Conservation (phyloP, 768 basidiomycete genomes). For the Paxillus rubicundulus region DNA sequence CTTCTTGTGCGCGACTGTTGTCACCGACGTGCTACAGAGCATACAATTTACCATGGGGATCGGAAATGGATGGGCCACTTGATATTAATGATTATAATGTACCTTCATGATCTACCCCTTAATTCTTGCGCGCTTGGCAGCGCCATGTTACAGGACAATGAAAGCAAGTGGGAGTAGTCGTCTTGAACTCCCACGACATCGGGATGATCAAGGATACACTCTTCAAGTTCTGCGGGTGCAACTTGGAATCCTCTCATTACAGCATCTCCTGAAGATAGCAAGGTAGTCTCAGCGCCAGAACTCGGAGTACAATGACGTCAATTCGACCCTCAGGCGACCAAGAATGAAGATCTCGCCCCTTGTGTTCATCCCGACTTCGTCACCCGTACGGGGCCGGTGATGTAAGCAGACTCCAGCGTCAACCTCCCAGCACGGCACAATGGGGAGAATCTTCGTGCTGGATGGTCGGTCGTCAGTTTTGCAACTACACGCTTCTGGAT, state of each 20-base stretch:
- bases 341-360: slow-evolving; percentile 65
- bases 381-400: slow-evolving; percentile 73
- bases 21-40: slow-evolving; percentile 52
- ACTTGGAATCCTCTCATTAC: slow-evolving; percentile 60
- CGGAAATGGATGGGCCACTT: not conserved
- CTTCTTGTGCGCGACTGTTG: slow-evolving; percentile 56
- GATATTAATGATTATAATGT: not conserved
- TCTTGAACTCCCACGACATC: slow-evolving; percentile 68
- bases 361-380: slow-evolving; percentile 64
- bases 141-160: slow-evolving; percentile 48
- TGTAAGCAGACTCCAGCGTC: slow-evolving; percentile 25
- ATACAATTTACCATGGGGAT: not conserved
- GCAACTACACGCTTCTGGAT: slow-evolving; percentile 55
- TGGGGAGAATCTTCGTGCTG: slow-evolving; percentile 56
- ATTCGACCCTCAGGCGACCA: slow-evolving; percentile 67
- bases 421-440: not conserved
- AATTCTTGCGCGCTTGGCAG: slow-evolving; percentile 38
- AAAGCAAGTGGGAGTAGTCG: slow-evolving; percentile 75
- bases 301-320: not conserved
- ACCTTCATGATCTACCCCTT: slow-evolving; percentile 56
- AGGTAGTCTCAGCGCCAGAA: not conserved
- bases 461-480: slow-evolving; percentile 8
- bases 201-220: slow-evolving; percentile 57
- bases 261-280: slow-evolving; percentile 54
- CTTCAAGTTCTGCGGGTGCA: slow-evolving; percentile 66